Conservation (phyloP, 2,329 filamentous ascomycete species). For the Parafenestella ontariensis region DNA sequence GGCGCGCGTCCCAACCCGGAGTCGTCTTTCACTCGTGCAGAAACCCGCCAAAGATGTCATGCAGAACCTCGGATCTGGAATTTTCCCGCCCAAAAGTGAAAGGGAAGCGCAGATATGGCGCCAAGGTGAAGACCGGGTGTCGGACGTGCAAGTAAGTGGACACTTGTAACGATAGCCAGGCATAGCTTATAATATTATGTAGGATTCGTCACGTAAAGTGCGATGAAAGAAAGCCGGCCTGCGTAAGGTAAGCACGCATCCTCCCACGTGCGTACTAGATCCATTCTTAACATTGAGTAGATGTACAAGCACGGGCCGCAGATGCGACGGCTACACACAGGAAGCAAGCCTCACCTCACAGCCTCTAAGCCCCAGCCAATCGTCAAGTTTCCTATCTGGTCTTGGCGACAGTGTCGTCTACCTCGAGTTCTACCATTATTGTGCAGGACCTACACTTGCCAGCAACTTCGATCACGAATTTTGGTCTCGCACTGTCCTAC, state of each 20-base stretch:
- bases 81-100: not conserved
- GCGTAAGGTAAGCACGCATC: slow-evolving; percentile 22
- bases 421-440: slow-evolving; percentile 52
- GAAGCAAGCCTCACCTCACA: not conserved
- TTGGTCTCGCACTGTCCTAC: slow-evolving; percentile 51
- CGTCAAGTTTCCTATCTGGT: not conserved
- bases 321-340: slow-evolving; percentile 28
- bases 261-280: not conserved
- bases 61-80: not conserved
- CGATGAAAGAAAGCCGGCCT: slow-evolving; percentile 29
- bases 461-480: slow-evolving; percentile 43
- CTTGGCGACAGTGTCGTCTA: slow-evolving; percentile 18
- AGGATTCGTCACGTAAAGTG: slow-evolving; percentile 35
- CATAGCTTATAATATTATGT: slow-evolving; percentile 8
- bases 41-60: not conserved
- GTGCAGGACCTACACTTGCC: slow-evolving; percentile 46
- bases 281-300: slow-evolving; percentile 11
- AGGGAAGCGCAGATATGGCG: not conserved
- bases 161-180: too few species aligned
- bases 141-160: slow-evolving; percentile 29
- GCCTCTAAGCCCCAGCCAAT: not conserved
- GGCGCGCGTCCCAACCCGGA: not conserved
- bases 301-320: slow-evolving; percentile 34
- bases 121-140: slow-evolving; percentile 30
- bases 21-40: not conserved